Conservation (phyloP, 768 basidiomycete species). For the Suillus subluteus region DNA sequence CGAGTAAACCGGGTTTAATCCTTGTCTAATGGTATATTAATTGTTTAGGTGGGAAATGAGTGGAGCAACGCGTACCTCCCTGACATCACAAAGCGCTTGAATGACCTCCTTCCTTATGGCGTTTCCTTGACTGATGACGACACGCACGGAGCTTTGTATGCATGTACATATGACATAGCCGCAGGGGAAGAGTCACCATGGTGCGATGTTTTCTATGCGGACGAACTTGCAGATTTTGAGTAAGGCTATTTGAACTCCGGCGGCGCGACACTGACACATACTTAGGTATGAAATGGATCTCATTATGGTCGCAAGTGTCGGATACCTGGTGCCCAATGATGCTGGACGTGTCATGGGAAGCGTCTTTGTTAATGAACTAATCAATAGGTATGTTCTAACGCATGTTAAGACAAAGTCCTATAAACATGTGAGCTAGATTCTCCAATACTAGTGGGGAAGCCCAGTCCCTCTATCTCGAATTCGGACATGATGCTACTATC, state of each 20-base stretch:
- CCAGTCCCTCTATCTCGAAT: constrained; percentile 41
- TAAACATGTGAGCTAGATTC: constrained; percentile 26
- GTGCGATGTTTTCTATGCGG: constrained; percentile 40
- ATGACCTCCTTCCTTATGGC: constrained; percentile 33
- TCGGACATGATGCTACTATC: constrained; percentile 46
- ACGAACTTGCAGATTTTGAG: constrained; percentile 41
- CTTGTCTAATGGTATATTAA: background rate
- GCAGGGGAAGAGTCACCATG: constrained; percentile 41
- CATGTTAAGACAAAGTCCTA: background rate
- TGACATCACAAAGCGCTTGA: constrained; percentile 39
- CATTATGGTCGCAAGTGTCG: constrained; percentile 41
- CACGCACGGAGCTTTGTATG: constrained; percentile 45
- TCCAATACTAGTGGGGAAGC: constrained; percentile 39
- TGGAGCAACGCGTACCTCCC: constrained; percentile 41
- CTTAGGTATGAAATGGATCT: constrained; percentile 44
- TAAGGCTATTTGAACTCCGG: constrained; percentile 21
- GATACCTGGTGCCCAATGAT: constrained; percentile 34
- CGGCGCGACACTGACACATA: background rate
- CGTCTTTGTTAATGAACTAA: constrained; percentile 42
- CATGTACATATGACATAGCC: constrained; percentile 46
- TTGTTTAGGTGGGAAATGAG: constrained; percentile 21
- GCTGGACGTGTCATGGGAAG: constrained; percentile 42
- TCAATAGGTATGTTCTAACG: constrained; percentile 36
- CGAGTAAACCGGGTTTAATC: background rate
- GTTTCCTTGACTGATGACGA: constrained; percentile 38